phyloP scores from a whole-genome alignment of 1,284 basidiomycete genomes.

The Trichosporon inkin region DNA sequence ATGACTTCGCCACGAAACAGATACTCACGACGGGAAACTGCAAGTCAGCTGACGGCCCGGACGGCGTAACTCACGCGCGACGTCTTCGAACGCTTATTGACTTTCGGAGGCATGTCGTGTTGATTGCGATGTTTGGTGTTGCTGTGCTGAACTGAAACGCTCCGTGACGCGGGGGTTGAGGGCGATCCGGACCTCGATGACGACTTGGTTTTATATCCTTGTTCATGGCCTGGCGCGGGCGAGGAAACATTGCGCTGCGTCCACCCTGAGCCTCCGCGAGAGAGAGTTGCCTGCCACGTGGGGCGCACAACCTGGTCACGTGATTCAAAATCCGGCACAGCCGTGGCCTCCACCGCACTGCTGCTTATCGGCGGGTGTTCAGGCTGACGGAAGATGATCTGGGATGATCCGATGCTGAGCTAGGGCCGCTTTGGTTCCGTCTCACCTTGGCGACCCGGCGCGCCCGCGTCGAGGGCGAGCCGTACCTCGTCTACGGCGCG shows the following conservation, averaged over 20 bases:
- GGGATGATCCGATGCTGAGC: too few species aligned
- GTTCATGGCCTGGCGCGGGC: background rate
- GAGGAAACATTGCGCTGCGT: conserved; percentile 5
- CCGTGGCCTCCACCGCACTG: too few species aligned
- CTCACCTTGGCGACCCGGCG: too few species aligned
- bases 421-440: too few species aligned
- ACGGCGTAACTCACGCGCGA: conserved; percentile 30
- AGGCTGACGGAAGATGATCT: too few species aligned
- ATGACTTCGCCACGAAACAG: background rate
- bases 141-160: background rate
- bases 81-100: conserved; percentile 36
- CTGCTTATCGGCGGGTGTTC: too few species aligned
- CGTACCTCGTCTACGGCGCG: conserved; percentile 4
- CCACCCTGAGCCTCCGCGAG: background rate
- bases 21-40: conserved; percentile 45
- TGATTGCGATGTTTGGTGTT: background rate
- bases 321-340: background rate
- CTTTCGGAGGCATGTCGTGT: conserved; percentile 22
- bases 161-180: background rate
- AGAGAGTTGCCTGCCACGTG: background rate
- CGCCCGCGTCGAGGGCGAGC: too few species aligned
- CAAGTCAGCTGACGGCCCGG: conserved; percentile 17
- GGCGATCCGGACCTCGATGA: background rate
- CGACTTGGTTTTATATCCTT: background rate
- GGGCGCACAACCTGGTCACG: background rate